Conservation (phyloP, 495 filamentous ascomycete species). For the Parachaetomium inaequale region DNA sequence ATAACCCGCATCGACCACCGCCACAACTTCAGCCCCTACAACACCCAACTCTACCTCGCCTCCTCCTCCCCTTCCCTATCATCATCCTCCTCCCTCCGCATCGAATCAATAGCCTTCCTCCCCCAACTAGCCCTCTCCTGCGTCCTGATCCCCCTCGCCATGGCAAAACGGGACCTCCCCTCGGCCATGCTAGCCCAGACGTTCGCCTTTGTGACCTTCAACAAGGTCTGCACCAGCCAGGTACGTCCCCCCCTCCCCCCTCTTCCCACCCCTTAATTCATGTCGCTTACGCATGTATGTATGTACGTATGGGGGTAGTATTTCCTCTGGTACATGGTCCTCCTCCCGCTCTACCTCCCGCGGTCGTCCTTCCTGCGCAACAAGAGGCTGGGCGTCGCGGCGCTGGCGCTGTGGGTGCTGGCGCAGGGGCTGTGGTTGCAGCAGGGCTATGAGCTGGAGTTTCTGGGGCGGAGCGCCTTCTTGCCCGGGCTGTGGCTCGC, state of each 20-base stretch:
- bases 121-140: conserved; percentile 80
- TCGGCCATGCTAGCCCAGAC: conserved; percentile 97
- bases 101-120: conserved; percentile 81
- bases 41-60: conserved; percentile 81
- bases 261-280: background rate
- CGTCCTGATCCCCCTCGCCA: conserved; percentile 66
- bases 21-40: conserved; percentile 97
- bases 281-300: no score
- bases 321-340: conserved; percentile 94
- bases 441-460: conserved; percentile 84
- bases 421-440: conserved; percentile 79
- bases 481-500: conserved; percentile 76
- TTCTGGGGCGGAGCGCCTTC: conserved; percentile 80
- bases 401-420: conserved; percentile 65
- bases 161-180: conserved; percentile 81
- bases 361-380: conserved; percentile 63
- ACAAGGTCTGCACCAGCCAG: conserved; percentile 98
- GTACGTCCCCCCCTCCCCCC: conserved; percentile 43
- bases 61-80: conserved; percentile 46
- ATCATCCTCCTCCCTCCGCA: conserved; percentile 35
- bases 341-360: conserved; percentile 88
- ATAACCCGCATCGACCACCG: conserved; percentile 91
- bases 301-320: no score
- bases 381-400: conserved; percentile 57
- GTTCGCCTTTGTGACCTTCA: conserved; percentile 94